A percentile compares a stretch with the other conserved stretches of the same genome.
These are phyloP conservation scores for Papiliotrema flavescens DNA, from an alignment of 1,284 basidiomycete species.

Conservation along the genomic window DNA sequence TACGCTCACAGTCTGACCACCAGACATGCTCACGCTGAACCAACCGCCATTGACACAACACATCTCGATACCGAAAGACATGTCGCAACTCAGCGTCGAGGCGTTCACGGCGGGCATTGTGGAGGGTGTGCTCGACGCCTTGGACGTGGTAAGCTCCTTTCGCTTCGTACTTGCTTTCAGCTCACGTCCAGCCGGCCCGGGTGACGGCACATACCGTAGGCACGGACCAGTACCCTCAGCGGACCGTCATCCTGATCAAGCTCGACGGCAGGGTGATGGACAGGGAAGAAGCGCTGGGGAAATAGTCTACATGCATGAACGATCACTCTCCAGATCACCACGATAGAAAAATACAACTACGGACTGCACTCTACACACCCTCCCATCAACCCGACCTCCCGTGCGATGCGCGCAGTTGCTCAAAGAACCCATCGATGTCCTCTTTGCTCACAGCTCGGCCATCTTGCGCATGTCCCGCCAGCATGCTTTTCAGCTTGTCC, in stretches of 20 bases:
- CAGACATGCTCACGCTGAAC: constrained; percentile 99
- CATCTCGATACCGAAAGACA: constrained; percentile 90
- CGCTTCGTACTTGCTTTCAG: neutral
- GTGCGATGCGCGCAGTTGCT: constrained; percentile 14
- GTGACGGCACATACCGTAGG: constrained; percentile 95
- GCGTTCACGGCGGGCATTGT: constrained; percentile 96
- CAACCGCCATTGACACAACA: constrained; percentile 84
- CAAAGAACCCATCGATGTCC: constrained; percentile 42
- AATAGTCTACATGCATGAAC: constrained; percentile 15
- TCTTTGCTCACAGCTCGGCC: constrained; percentile 35
- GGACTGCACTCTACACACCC: too few species aligned
- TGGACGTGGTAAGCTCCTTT: constrained; percentile 78
- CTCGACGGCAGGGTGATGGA: constrained; percentile 84
- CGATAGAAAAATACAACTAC: neutral
- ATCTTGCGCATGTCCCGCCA: constrained; percentile 22
- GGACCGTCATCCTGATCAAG: constrained; percentile 91
- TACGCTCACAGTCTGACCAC: neutral
- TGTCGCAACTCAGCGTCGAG: constrained; percentile 90
- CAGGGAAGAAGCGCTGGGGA: constrained; percentile 69
- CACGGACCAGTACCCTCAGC: constrained; percentile 70
- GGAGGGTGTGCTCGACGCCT: constrained; percentile 91
- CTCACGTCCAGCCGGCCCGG: constrained; percentile 70
- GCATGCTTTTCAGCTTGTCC: constrained; percentile 37
- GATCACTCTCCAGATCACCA: too few species aligned
- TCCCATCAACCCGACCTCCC: too few species aligned